Evolutionary conservation across 805 yeast species (phyloP), one percentile per base, ranked within the genome.

Genomic region (Metschnikowia lunata): DNA sequence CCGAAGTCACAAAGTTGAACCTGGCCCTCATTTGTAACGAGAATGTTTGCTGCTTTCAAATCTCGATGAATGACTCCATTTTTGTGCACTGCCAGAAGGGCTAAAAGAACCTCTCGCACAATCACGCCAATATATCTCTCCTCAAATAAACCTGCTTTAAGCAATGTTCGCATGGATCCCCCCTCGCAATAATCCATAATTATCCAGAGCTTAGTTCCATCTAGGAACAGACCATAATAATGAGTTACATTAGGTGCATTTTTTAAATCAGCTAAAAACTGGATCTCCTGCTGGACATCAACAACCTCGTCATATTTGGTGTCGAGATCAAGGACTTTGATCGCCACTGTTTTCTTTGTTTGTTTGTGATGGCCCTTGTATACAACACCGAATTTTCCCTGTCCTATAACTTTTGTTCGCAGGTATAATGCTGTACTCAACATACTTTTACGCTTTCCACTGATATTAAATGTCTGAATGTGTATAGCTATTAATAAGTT

Each of bases 101-200:
- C 98, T 8, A 80, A 59, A 34, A 90, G 69, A 34, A 88, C 63
- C 60, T 93, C 99, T 41, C 98, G 73, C 47, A 85, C 78, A 8
- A 93, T 80, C n/a, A 95, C 83, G 13, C 90, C 84, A 31, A 86
- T 80, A 59, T 85, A 83, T 57, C 75, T 75, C 58, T 93, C 99
- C 49, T 89, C 97, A 33, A 95, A 75, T 31, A 78, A 79, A 0
- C 99, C 99, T 0, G 97, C 89, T 57, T 83, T 79, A 46, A 91
- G 66, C 37, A 93, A 69, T 1, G 97, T 87, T 50, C 99, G 75
- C 44, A 88, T 79, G 1, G 96, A 85, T 0, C 99, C 99, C 12
- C 99, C 99, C 0, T 96, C 93, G 64, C 98, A 91, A 58, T 86
- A 80, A 59, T 93, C 99, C 97, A 93, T 93, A 46, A 93, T 82